These are phyloP conservation scores for cucumber (Cucumis sativus) DNA, from an alignment of 306 rosid genomes.

Conservation along the genomic window DNA sequence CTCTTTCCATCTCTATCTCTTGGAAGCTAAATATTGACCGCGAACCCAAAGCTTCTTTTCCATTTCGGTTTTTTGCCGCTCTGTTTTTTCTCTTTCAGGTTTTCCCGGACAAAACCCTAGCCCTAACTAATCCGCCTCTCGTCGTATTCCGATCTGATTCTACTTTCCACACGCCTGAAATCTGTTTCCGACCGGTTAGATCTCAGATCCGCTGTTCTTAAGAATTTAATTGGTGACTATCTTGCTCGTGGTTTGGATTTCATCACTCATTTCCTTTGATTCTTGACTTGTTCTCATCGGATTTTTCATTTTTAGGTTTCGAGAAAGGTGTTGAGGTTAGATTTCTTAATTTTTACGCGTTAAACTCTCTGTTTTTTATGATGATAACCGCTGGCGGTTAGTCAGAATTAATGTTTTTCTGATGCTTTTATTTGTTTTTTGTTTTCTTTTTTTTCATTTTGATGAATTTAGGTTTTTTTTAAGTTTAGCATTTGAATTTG, in stretches of 20 bases:
- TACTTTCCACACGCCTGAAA: constrained; percentile 4
- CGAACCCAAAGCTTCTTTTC: constrained; percentile 39
- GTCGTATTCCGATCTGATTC: constrained; percentile 7
- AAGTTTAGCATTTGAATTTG: not conserved
- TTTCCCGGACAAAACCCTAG: constrained; percentile 58
- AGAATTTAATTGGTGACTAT: constrained; percentile 15
- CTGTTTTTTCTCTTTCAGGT: constrained; percentile 6
- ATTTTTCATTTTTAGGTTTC: not conserved
- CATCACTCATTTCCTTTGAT: not conserved
- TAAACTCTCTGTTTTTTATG: not conserved
- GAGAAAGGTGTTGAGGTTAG: constrained; percentile 14
- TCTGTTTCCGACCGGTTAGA: constrained; percentile 8
- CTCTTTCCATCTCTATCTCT: constrained; percentile 11
- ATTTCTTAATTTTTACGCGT: not conserved
- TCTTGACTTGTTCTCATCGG: not conserved
- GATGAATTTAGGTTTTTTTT: not conserved
- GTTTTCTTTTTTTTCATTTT: not conserved
- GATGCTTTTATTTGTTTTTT: not conserved
- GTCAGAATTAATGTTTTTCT: not conserved
- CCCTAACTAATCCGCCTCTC: constrained; percentile 13
- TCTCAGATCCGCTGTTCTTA: constrained; percentile 39
- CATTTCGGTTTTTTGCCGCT: constrained; percentile 55
- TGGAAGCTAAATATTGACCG: constrained; percentile 62
- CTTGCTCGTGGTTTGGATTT: not conserved
- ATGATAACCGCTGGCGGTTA: constrained; percentile 8